Conservation (phyloP, 2,329 filamentous ascomycete genomes). For the Botrytis pseudocinerea region DNA sequence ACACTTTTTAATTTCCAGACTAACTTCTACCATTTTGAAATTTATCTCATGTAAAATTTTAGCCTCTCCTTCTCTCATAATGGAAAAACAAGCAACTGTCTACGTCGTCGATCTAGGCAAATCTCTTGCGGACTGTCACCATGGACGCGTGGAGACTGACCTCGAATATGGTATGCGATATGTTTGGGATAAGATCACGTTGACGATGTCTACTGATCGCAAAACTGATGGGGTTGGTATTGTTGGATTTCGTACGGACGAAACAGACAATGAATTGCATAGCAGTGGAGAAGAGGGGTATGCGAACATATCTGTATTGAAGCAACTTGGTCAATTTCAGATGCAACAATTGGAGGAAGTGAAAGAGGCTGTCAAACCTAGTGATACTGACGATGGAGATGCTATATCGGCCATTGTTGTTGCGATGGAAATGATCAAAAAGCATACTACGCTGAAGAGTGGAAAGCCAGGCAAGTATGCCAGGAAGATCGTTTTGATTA, state of each 20-base stretch:
- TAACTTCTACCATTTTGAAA: neutral
- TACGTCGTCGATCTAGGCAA: slow-evolving; percentile 87
- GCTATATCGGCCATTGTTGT: slow-evolving; percentile 84
- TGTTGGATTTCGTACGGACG: slow-evolving; percentile 79
- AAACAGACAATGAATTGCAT: slow-evolving; percentile 65
- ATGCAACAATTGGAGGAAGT: slow-evolving; percentile 71
- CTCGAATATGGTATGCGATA: slow-evolving; percentile 89
- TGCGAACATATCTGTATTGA: slow-evolving; percentile 77
- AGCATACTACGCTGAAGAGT: slow-evolving; percentile 66
- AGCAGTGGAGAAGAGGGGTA: slow-evolving; percentile 64
- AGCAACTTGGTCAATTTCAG: slow-evolving; percentile 59
- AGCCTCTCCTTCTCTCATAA: slow-evolving; percentile 44
- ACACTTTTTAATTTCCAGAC: neutral
- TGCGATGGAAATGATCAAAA: slow-evolving; percentile 81
- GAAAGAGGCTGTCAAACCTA: slow-evolving; percentile 64
- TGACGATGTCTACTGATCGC: slow-evolving; percentile 65
- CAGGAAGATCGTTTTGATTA: slow-evolving; percentile 80
- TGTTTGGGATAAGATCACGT: slow-evolving; percentile 89
- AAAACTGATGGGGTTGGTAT: slow-evolving; percentile 78
- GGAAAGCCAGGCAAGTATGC: slow-evolving; percentile 65
- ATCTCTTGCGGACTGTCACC: slow-evolving; percentile 75
- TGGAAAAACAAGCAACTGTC: slow-evolving; percentile 92
- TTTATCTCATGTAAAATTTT: neutral
- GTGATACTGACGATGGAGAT: slow-evolving; percentile 70
- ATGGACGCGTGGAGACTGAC: slow-evolving; percentile 74